A percentile compares a stretch with the other conserved stretches of the same genome.
phyloP scores from a whole-genome alignment of 192 early-diverging fungal species.

The Ambispora gerdemannii region DNA sequence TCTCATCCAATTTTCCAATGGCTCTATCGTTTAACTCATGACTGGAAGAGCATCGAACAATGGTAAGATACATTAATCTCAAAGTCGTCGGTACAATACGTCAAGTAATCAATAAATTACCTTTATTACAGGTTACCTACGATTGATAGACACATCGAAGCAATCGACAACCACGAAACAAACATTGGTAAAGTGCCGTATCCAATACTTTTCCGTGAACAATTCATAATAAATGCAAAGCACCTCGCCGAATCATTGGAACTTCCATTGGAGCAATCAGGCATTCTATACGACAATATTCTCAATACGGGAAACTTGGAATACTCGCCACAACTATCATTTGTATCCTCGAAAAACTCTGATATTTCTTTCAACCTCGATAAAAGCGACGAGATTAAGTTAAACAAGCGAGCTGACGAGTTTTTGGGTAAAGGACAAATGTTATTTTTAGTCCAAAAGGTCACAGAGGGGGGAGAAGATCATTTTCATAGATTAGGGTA shows the following conservation, averaged over 20 bases:
- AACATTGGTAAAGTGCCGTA: neutral
- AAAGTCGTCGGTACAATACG: neutral
- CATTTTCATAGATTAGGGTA: slow-evolving; percentile 35
- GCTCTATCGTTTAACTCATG: slow-evolving; percentile 18
- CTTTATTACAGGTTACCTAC: neutral
- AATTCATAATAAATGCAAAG: slow-evolving; percentile 20
- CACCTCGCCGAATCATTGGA: slow-evolving; percentile 24
- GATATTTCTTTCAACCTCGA: no score
- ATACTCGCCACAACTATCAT: neutral
- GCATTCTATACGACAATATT: slow-evolving; percentile 30
- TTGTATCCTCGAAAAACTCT: neutral
- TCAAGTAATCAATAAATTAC: neutral
- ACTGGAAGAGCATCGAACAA: slow-evolving; percentile 15
- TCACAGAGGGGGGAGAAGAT: slow-evolving; percentile 13
- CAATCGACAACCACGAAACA: neutral
- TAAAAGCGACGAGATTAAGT: neutral
- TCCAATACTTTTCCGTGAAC: slow-evolving; percentile 14
- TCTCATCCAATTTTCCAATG: slow-evolving; percentile 19
- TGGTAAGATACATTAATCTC: slow-evolving; percentile 8
- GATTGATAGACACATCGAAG: neutral
- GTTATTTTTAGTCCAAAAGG: slow-evolving; percentile 39
- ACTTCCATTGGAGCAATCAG: slow-evolving; percentile 7
- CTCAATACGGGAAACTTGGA: slow-evolving; percentile 18
- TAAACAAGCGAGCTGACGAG: neutral
- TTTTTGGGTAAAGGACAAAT: slow-evolving; percentile 29